Percentiles rank a stretch among this genome's conserved stretches.
These are phyloP conservation scores for Wickerhamiella sorbophila DNA, from an alignment of 805 yeast genomes.

Conservation along the genomic window DNA sequence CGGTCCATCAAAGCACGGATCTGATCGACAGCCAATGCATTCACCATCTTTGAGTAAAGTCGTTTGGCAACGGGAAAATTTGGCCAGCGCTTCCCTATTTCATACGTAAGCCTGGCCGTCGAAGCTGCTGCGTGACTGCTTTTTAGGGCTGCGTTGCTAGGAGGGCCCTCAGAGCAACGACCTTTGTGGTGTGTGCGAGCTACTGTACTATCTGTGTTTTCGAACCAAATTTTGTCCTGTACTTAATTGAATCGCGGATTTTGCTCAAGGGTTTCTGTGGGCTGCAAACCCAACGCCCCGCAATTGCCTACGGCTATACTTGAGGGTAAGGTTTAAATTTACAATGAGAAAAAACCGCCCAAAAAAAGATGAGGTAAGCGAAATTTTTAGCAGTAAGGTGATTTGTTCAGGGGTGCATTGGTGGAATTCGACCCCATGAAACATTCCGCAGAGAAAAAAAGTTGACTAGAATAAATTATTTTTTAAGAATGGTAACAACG, in stretches of 20 bases:
- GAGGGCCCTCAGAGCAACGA: background rate
- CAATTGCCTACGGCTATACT: no score
- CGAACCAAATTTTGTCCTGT: background rate
- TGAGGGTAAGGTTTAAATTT: no score
- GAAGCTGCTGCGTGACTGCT: background rate
- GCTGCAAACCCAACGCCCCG: no score
- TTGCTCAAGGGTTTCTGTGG: no score
- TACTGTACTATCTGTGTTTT: background rate
- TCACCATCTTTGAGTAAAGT: constrained; percentile 17
- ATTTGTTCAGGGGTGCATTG: no score
- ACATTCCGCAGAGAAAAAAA: background rate
- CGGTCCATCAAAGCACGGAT: constrained; percentile 99
- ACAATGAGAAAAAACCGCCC: background rate
- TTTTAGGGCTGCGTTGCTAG: background rate
- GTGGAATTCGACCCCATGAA: background rate
- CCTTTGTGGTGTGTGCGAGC: background rate
- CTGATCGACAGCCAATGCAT: constrained; percentile 38
- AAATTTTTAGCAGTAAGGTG: no score
- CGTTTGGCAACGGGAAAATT: background rate
- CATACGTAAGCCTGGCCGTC: background rate
- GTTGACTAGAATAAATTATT: constrained; percentile 12
- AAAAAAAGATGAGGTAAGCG: no score
- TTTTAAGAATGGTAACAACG: constrained; percentile 89
- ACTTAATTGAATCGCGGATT: background rate
- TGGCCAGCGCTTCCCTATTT: background rate